Base-by-base conservation (phyloP, 1,284 basidiomycete species). In the Trichosporon sp. region DNA sequence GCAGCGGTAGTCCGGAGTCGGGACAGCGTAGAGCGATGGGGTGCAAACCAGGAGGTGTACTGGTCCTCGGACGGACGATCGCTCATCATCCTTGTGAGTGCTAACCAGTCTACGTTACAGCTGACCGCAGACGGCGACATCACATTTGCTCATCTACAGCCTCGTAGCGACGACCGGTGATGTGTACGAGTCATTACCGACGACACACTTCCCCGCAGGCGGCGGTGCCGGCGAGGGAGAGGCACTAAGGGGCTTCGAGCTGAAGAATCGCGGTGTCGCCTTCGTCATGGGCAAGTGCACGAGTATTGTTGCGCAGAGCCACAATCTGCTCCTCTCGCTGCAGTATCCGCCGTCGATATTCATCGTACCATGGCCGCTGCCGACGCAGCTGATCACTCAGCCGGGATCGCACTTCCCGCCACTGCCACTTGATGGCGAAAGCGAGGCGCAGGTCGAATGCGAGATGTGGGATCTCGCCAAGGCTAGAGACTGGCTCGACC, bases 161-260 rank as follows among this genome's bases (percentile, higher is more conserved):
- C 85, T 94, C 29, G 82, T 86, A 29, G 86, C 87, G 66, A 83
- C 85, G 59, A 82, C 84, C 21, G 81, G 84, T 64, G 78, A 82
- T 3, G 73, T 71, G 0, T 79, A 78, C 58, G 65, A 68, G 59
- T 44, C 27, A 23, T 62, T 66, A 5, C 59, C 68, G 33, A 63
- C 82, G 83, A 56, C 77, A 81, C 31, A 85, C 80, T 74, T 85
- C 85, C 57, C 87, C 85, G 70, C 84, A 84, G 59, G 87, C 84
- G 73, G 87, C 13, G 92, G 91, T 27, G 86, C 92, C 9, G 92
- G 92, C 59, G 92, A 95, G 74, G 92, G 92, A 1, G 91, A 93
- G 23, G 84, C 92, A 65, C 85, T 87, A 5, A 84, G 90, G 16
- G 90, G 92, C 65, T 91, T 91, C 25, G 83, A 83, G 16, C 82